Base-by-base conservation (phyloP, 208 protist genomes). In the Leptomonas pyrrhocoris region DNA sequence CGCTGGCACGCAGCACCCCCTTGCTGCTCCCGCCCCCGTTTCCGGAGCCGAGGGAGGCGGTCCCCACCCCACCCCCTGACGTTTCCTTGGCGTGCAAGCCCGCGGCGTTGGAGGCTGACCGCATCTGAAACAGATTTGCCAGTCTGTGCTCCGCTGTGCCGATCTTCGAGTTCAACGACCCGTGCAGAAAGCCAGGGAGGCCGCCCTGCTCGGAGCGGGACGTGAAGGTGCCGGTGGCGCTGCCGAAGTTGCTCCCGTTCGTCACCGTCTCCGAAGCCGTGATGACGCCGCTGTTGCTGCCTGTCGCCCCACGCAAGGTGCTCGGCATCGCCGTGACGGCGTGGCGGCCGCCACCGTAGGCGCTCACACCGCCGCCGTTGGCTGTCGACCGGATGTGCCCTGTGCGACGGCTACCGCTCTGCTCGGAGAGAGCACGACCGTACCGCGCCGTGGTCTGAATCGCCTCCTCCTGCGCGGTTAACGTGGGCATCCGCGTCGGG, bases 391-490 rank as follows among this genome's bases (percentile, higher is more conserved):
- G 57, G 53, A 68, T 42, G 59, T 66, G 7, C 2, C 75, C 68
- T 6, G 56, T 28, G 53, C 58, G 75, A 46, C 78, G 74, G 2
- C 23, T 40, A 34, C 51, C 42, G 7, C 55, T 43, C n/a, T 80
- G 63, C 48, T 79, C 74, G 23, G 80, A 68, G 18, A 58, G 15
- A 49, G 56, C 31, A 5, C 49, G 30, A 68, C 74, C 55, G 56
- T 73, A 61, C 40, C 50, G 58, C 31, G 68, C 46, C 18, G 58
- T 72, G 18, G 61, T 21, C 48, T 49, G 21, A 27, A 74, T 16
- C n/a, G 70, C 59, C 74, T 83, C 70, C 61, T 80, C 80, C 45
- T 80, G 68, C 7, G 75, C 80, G 25, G 69, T 60, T 1, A 80
- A 46, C 15, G 71, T 34, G 15, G 68, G 59, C 49, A 53, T 63